These are phyloP conservation scores for Kalanchoe fedtschenkoi DNA, from an alignment of 164 flowering plant species.

Conservation along the genomic window DNA sequence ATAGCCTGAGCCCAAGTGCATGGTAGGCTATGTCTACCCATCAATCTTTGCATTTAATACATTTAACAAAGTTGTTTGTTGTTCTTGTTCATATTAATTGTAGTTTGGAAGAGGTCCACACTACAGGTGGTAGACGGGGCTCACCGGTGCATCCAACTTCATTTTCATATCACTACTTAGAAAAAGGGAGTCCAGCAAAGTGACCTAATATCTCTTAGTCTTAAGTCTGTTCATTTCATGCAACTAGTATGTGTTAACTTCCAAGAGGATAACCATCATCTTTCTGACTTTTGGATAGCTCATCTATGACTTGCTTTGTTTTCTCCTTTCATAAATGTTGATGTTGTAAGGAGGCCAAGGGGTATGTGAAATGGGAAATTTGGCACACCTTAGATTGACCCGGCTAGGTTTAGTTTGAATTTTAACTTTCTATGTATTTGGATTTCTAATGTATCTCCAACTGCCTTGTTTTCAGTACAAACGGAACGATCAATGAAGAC, in stretches of 20 bases:
- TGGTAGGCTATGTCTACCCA: neutral
- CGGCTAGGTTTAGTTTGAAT: neutral
- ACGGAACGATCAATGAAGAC: neutral
- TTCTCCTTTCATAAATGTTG: neutral
- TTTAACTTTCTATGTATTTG: neutral
- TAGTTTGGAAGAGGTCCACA: neutral
- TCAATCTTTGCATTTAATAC: slow-evolving; percentile 3
- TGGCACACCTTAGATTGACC: slow-evolving; percentile 2
- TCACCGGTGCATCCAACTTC: too few species aligned
- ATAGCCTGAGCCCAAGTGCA: neutral
- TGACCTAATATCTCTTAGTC: neutral
- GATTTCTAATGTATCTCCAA: neutral
- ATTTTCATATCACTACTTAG: neutral
- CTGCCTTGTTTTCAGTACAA: slow-evolving; percentile 2
- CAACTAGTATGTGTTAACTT: neutral
- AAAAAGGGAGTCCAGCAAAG: neutral
- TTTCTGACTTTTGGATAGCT: neutral
- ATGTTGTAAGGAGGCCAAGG: neutral
- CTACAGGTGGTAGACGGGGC: slow-evolving; percentile 2
- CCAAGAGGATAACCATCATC: neutral
- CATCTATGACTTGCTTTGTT: neutral
- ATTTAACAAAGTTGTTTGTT: neutral
- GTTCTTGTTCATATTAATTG: neutral
- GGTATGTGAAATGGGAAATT: neutral
- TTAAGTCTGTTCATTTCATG: neutral